These are phyloP conservation scores for Ophiocordyceps camponoti-saundersi DNA, from an alignment of 2,329 filamentous ascomycete genomes.

Conservation along the genomic window DNA sequence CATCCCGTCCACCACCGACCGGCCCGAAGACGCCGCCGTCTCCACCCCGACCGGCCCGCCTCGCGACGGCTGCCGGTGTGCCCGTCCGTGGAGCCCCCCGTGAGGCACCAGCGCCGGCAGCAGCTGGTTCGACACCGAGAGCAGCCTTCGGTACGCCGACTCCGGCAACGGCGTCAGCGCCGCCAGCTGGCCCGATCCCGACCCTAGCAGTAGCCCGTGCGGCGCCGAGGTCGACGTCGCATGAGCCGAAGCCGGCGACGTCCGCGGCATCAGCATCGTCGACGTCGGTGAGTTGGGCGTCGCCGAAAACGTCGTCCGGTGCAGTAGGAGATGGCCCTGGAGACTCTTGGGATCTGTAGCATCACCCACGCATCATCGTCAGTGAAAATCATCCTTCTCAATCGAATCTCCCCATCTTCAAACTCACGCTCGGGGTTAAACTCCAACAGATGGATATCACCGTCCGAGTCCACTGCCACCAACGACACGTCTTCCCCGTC, in stretches of 20 bases:
- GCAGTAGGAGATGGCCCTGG: constrained; percentile 72
- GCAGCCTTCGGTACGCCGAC: constrained; percentile 65
- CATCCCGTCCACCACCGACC: constrained; percentile 64
- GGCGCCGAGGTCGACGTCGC: constrained; percentile 6
- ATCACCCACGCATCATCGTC: not conserved
- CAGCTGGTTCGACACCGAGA: constrained; percentile 66
- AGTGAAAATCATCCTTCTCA: not conserved
- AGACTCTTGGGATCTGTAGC: constrained; percentile 73
- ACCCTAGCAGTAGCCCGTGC: constrained; percentile 49
- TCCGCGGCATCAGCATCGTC: constrained; percentile 60
- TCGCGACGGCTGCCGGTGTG: constrained; percentile 42
- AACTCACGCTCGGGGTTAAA: constrained; percentile 81
- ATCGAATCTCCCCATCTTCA: too few species aligned
- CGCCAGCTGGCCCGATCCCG: constrained; percentile 58
- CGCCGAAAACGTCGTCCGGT: constrained; percentile 74
- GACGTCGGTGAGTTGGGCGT: constrained; percentile 61
- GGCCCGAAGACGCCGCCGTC: constrained; percentile 33
- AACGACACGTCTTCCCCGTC: constrained; percentile 71
- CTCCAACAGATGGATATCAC: constrained; percentile 75
- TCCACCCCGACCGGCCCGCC: constrained; percentile 33
- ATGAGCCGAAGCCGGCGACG: constrained; percentile 33
- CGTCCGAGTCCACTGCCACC: constrained; percentile 67
- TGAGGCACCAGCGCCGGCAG: constrained; percentile 58
- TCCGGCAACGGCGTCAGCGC: constrained; percentile 66
- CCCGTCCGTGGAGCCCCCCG: constrained; percentile 69